Evolutionary conservation across 805 yeast genomes (phyloP).

Genomic region (Starmera quercuum): DNA sequence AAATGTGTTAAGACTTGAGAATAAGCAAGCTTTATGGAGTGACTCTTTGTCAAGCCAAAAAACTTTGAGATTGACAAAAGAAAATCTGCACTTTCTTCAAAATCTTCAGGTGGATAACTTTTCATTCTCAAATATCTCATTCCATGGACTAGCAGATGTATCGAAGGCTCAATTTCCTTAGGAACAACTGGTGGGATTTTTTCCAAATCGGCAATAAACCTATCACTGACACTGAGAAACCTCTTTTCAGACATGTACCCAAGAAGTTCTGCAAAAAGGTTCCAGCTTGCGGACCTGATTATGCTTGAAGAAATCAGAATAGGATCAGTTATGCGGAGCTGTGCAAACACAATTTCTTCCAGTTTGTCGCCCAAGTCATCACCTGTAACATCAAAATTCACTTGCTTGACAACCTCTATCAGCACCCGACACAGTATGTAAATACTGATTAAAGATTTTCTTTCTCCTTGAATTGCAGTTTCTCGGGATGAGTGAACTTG

Average conservation of each 20-base stretch:
- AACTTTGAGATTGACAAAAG: conserved; percentile 81
- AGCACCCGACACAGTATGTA: conserved; percentile 86
- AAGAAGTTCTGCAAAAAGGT: conserved; percentile 75
- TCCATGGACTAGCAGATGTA: conserved; percentile 77
- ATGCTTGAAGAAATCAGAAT: conserved; percentile 52
- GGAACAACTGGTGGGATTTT: conserved; percentile 54
- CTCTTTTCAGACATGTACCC: conserved; percentile 87
- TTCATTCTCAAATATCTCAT: conserved; percentile 79
- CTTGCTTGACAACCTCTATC: conserved; percentile 86
- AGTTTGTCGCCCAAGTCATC: conserved; percentile 74
- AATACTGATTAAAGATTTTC: conserved; percentile 80
- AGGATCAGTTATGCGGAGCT: conserved; percentile 83
- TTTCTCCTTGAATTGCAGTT: conserved; percentile 74
- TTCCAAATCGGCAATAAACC: conserved; percentile 89
- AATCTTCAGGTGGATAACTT: conserved; percentile 78
- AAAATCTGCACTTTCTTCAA: conserved; percentile 93
- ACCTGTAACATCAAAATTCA: conserved; percentile 65
- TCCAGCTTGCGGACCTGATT: conserved; percentile 90
- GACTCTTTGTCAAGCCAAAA: conserved; percentile 57
- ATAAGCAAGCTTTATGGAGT: conserved; percentile 65
- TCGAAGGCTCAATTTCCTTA: conserved; percentile 47
- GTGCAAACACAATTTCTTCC: conserved; percentile 91
- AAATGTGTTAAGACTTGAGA: conserved; percentile 76
- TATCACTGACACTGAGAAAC: conserved; percentile 82
- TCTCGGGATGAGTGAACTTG: conserved; percentile 41